Conservation (phyloP, 176 grass and related monocot species). For the Oryza rufipogon region DNA sequence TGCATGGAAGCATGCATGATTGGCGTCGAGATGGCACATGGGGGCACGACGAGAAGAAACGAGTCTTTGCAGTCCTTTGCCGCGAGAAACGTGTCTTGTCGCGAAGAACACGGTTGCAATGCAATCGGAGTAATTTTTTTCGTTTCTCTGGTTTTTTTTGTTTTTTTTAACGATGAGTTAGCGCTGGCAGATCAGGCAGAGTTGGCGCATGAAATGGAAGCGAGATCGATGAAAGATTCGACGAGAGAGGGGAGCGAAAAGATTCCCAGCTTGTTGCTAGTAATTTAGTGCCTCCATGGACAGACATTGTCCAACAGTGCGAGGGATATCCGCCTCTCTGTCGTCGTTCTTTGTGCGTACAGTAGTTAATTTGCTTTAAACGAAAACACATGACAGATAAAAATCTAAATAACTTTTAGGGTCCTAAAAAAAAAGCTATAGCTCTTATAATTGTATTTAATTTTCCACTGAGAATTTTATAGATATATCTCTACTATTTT, state of each 20-base stretch:
- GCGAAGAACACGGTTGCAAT: neutral
- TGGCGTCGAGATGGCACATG: constrained; percentile 33
- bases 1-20: constrained; percentile 31
- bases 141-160: constrained; percentile 8
- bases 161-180: neutral
- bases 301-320: constrained; percentile 31
- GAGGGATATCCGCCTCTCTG: constrained; percentile 47
- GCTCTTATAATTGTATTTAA: too few relatives aligned
- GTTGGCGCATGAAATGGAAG: constrained; percentile 14
- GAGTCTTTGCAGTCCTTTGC: constrained; percentile 19
- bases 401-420: too few relatives aligned
- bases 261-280: constrained; percentile 15
- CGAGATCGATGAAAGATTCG: constrained; percentile 48
- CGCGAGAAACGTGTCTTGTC: constrained; percentile 70
- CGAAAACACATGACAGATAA: too few relatives aligned
- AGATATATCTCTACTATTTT: too few relatives aligned
- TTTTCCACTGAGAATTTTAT: too few relatives aligned
- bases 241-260: neutral
- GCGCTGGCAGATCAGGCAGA: neutral
- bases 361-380: neutral
- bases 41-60: neutral
- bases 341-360: neutral
- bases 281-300: constrained; percentile 5
- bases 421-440: too few relatives aligned
- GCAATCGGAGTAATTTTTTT: neutral